Base-by-base conservation (phyloP, 163 green algal species). In the Scenedesmus sp. region DNA sequence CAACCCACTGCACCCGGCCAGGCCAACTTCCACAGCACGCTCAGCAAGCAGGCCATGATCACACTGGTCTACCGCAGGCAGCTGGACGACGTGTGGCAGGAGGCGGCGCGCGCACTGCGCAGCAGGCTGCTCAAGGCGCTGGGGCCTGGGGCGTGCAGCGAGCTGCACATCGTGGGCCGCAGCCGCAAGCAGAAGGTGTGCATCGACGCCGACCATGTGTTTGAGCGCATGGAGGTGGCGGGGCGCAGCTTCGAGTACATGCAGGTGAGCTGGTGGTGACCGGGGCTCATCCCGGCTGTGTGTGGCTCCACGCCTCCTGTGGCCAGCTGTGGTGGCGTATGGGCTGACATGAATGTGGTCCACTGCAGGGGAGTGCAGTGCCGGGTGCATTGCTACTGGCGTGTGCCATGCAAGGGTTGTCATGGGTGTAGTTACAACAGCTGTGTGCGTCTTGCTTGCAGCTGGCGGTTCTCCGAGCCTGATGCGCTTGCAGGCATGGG, bases 1-100 rank as follows among this genome's bases (percentile, higher is more conserved):
- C 49, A 56, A 9, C 49, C 49, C 49, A 12, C 49, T 9, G 10
- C 30, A 4, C 16, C 30, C 61, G 6, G 3, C 5, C 65, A 97
- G 94, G 96, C 94, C 80, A 98, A 98, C 91, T 99, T 99, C 90
- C 97, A 99, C 93, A 99, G 96, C 81, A 97, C 97, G 3, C 93
- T 98, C 49, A 96, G 83, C 51, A 96, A 96, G 1, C 85, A 99
- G 61, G 94, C 95, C 35, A 97, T 99, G 95, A 93, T 99, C 16
- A 98, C 95, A 0, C 86, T 99, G 78, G 93, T 98, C 20, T 99
- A 99, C 91, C 96, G 99, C 91, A 95, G 94, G 5, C 20, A 95
- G 81, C 93, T 99, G 78, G 94, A 97, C n/a, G 96, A 96, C 20
- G 91, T 86, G 6, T 96, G 96, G 96, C 83, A 93, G 43, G 92